phyloP scores from a whole-genome alignment of 345 rosid species.

The Trapa bicornis region DNA sequence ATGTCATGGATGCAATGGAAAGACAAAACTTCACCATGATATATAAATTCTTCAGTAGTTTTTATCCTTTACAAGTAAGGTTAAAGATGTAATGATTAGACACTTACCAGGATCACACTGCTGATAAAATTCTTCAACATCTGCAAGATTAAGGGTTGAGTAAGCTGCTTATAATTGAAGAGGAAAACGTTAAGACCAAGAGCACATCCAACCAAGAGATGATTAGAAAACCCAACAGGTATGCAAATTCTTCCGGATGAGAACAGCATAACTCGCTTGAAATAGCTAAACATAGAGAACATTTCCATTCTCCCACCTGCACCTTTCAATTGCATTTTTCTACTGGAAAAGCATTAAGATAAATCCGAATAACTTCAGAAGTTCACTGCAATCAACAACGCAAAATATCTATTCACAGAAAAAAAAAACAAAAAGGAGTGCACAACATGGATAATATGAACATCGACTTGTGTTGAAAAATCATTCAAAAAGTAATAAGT shows the following conservation, averaged over 20 bases:
- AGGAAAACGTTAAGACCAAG: neutral
- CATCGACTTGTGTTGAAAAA: neutral
- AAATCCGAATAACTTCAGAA: neutral
- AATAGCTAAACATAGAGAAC: neutral
- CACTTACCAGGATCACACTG: constrained; percentile 66
- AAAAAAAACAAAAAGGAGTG: too few species aligned
- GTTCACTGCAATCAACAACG: neutral
- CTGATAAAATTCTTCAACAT: constrained; percentile 45
- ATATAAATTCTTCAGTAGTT: neutral
- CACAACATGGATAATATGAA: too few species aligned
- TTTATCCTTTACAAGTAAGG: neutral
- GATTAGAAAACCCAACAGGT: too few species aligned
- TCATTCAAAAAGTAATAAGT: neutral
- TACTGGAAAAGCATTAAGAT: neutral
- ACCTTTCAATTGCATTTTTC: neutral
- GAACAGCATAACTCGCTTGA: neutral
- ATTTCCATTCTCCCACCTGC: too few species aligned
- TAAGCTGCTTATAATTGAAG: neutral
- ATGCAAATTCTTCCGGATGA: neutral
- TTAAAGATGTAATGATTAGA: constrained; percentile 4
- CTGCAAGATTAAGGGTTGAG: constrained; percentile 21
- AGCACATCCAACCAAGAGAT: neutral
- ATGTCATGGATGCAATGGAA: neutral
- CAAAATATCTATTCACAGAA: neutral
- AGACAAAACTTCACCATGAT: neutral